These are phyloP conservation scores for Leccinum pellstonianum DNA, from an alignment of 768 basidiomycete species.

Conservation along the genomic window DNA sequence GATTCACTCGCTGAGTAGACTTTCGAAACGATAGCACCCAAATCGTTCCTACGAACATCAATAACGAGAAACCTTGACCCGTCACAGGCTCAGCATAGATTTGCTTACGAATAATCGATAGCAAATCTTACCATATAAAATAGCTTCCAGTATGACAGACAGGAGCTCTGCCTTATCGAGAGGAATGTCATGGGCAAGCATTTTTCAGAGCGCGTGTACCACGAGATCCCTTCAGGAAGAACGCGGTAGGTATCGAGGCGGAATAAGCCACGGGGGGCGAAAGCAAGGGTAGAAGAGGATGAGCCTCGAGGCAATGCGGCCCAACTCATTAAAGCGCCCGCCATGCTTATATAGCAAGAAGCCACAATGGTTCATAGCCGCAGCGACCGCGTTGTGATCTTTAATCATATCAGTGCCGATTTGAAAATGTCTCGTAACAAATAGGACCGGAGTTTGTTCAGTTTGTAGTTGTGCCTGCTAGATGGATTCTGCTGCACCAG, in stretches of 20 bases:
- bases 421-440: background rate
- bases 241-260: background rate
- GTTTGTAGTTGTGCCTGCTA: background rate
- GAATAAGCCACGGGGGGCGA: background rate
- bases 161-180: background rate
- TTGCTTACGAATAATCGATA: background rate
- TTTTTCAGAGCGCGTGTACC: background rate
- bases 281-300: background rate
- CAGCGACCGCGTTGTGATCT: background rate
- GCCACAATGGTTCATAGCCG: background rate
- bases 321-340: background rate
- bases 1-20: constrained; percentile 14
- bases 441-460: background rate
- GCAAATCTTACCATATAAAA: constrained; percentile 17
- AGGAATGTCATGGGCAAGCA: background rate
- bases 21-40: constrained; percentile 19
- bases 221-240: background rate
- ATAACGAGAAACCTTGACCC: constrained; percentile 33
- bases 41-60: constrained; percentile 35
- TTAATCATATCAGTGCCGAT: background rate
- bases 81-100: background rate
- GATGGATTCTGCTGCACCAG: background rate
- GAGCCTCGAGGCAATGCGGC: too few relatives aligned
- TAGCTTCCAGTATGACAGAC: constrained; percentile 14
- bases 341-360: background rate